Conservation (phyloP, 331 rosid genomes). For the Rosa hybrid region DNA sequence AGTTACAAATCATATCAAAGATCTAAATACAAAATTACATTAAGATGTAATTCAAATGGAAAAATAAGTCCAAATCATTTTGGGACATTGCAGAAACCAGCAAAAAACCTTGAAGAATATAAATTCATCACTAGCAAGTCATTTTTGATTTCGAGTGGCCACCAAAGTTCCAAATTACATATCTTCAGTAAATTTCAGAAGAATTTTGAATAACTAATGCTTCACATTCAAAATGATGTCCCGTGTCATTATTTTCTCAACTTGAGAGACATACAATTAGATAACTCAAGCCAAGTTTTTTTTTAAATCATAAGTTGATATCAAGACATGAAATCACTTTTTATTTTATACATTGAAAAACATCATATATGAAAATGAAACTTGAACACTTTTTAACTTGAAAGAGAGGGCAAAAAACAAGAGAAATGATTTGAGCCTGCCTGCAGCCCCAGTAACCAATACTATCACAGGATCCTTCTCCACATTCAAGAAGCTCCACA, state of each 20-base stretch:
- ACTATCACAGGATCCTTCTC: conserved; percentile 66
- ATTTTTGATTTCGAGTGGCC: neutral
- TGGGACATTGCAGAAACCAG: neutral
- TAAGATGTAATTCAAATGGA: neutral
- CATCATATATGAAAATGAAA: neutral
- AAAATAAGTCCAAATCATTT: neutral
- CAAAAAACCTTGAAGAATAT: neutral
- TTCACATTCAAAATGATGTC: too few relatives aligned
- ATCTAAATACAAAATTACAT: neutral
- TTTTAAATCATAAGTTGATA: neutral
- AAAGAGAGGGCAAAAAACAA: neutral
- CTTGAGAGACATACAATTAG: too few relatives aligned
- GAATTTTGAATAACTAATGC: neutral
- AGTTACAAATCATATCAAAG: neutral
- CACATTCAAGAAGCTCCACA: conserved; percentile 57
- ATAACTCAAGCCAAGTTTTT: neutral
- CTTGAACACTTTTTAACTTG: neutral
- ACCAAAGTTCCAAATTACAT: too few relatives aligned
- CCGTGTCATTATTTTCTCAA: too few relatives aligned
- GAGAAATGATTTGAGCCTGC: conserved; percentile 38
- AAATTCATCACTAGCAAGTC: neutral
- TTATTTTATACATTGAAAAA: neutral
- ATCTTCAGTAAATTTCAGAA: neutral
- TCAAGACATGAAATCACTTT: neutral
- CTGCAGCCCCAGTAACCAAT: conserved; percentile 82